These are phyloP conservation scores for Suhomyces sp. DNA, from an alignment of 805 yeast genomes.

Conservation along the genomic window DNA sequence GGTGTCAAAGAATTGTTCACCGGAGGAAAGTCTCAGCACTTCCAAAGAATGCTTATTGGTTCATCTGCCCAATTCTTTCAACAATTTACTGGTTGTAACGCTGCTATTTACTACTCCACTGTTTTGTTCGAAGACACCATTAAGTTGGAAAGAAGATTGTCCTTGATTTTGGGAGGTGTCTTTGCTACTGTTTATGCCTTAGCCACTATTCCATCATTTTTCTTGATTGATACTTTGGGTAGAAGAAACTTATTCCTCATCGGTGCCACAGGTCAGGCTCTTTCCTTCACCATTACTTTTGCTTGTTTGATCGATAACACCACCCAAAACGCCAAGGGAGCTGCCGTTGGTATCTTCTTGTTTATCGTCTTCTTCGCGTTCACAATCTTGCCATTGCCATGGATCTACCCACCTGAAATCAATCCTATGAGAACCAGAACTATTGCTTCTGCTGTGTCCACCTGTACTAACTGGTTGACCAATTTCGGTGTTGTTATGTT, in stretches of 20 bases:
- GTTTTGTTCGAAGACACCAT: conserved; percentile 27
- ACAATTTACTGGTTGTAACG: conserved; percentile 32
- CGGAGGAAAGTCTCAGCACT: conserved; percentile 23
- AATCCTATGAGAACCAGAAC: conserved; percentile 38
- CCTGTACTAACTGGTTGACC: conserved; percentile 36
- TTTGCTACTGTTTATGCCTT: conserved; percentile 31
- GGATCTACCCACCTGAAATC: conserved; percentile 38
- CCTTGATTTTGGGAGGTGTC: conserved; percentile 28
- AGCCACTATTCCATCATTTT: conserved; percentile 32
- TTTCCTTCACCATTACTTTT: conserved; percentile 28
- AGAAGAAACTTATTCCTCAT: conserved; percentile 33
- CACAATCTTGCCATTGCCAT: conserved; percentile 34
- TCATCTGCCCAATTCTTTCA: conserved; percentile 25
- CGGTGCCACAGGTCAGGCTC: conserved; percentile 30
- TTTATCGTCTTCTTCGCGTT: conserved; percentile 29
- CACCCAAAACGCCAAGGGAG: conserved; percentile 22
- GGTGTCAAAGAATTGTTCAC: conserved; percentile 24
- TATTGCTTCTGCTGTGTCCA: conserved; percentile 32
- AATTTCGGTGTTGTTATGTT: conserved; percentile 39
- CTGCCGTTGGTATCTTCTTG: conserved; percentile 35
- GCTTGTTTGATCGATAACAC: conserved; percentile 23
- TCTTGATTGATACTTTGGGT: conserved; percentile 33
- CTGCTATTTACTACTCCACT: conserved; percentile 34
- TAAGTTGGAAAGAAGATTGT: conserved; percentile 21
- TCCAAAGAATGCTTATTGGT: conserved; percentile 25